Conservation (phyloP, 805 yeast species). For the Ogataea paradorogensis region DNA sequence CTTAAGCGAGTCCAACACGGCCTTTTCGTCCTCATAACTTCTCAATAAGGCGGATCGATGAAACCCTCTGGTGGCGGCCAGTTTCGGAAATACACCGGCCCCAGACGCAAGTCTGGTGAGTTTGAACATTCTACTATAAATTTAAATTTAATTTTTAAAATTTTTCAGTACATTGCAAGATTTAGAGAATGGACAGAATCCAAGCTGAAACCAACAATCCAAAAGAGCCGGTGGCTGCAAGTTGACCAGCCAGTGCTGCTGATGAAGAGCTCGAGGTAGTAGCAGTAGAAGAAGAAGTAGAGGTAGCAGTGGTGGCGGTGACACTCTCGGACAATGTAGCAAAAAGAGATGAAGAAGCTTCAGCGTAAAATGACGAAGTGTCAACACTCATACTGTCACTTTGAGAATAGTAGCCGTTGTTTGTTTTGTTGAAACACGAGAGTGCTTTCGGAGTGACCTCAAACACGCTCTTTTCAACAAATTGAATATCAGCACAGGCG, state of each 20-base stretch:
- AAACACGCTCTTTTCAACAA: slow-evolving; percentile 42
- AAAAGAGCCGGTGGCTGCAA: slow-evolving; percentile 3
- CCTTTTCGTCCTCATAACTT: slow-evolving; percentile 73
- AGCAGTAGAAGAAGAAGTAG: slow-evolving; percentile 8
- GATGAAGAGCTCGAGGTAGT: slow-evolving; percentile 8
- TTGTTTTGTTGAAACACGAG: slow-evolving; percentile 42
- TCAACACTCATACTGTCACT: slow-evolving; percentile 21
- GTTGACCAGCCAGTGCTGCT: slow-evolving; percentile 8
- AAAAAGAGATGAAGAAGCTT: slow-evolving; percentile 22
- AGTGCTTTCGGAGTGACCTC: slow-evolving; percentile 33
- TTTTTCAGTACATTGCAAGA: slow-evolving; percentile 1
- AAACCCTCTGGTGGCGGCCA: slow-evolving; percentile 27
- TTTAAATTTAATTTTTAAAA: background rate
- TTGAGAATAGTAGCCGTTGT: slow-evolving; percentile 38
- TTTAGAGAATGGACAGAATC: slow-evolving; percentile 1
- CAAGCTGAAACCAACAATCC: slow-evolving; percentile 4
- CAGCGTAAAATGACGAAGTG: slow-evolving; percentile 27
- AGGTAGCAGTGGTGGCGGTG: slow-evolving; percentile 7
- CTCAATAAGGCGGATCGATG: slow-evolving; percentile 30
- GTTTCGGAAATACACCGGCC: slow-evolving; percentile 1
- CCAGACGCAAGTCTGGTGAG: slow-evolving; percentile 9
- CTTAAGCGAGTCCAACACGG: slow-evolving; percentile 57
- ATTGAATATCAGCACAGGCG: slow-evolving; percentile 44
- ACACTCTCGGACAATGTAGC: slow-evolving; percentile 13
- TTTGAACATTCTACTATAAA: slow-evolving; percentile 1